Base-by-base conservation (phyloP, 352 stramenopile genomes). In the Pythium aquatile region DNA sequence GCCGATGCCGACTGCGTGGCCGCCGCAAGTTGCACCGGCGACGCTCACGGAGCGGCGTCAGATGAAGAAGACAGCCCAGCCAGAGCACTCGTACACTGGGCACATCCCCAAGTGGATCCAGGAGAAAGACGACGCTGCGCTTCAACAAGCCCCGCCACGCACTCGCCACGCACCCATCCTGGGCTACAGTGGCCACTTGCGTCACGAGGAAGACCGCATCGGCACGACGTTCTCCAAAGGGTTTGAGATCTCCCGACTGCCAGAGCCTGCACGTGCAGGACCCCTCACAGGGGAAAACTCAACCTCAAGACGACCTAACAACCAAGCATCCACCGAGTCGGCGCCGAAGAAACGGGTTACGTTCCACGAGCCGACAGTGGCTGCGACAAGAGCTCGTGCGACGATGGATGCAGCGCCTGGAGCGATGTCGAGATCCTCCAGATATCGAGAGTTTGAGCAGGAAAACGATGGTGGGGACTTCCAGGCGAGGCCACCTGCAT, bases 181-280 rank as follows among this genome's bases (percentile, higher is more conserved):
- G 5, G 81, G 81, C n/a, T 89, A 86, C 69, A 76, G 73, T 54
- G 83, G 83, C 6, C 78, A 89, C 59, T 65, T 87, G 51, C 76
- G 81, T 14, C 75, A 81, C 46, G 65, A 79, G 17, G 66, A 88
- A 67, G 83, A 87, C 57, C 72, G 79, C 28, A 72, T 91, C 42
- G 81, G 83, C 16, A 88, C 73, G 16, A 90, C 83, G n/a, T 91
- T 91, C 66, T 84, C 80, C 1, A 77, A 78, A 6, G 83, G 80
- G 0, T 63, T 88, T 6, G 68, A 77, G 59, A 66, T 78, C 47
- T 69, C 70, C 1, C 59, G 67, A 10, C 69, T 65, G 30, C 49
- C 65, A 28, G 48, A 57, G 11, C 46, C 47, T 1, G 32, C 58
- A 1, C 54, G 44, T 1, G 53, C 53, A 1, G 55, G 52, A 1